Evolutionary conservation across 140 eudicot genomes (phyloP).

Genomic region (Flaveria floridana): DNA sequence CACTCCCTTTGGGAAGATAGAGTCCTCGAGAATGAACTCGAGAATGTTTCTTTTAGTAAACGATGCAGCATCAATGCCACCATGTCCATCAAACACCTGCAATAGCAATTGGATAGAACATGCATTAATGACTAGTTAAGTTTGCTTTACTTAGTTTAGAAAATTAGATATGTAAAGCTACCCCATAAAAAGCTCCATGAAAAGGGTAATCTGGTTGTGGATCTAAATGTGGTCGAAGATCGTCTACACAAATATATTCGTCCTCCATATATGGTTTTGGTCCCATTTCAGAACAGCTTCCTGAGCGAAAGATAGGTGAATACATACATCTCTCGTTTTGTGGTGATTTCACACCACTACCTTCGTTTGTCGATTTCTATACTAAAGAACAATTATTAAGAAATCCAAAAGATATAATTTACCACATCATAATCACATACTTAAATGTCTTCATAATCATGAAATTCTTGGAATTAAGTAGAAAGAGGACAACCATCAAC

Average conservation of each 20-base stretch:
- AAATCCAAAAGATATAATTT: background rate
- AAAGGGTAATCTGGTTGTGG: constrained; percentile 42
- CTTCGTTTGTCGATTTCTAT: constrained; percentile 21
- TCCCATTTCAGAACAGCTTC: constrained; percentile 84
- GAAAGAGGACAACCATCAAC: background rate
- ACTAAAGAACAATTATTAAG: background rate
- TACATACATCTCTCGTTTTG: constrained; percentile 44
- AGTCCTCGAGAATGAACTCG: constrained; percentile 21
- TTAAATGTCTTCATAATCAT: background rate
- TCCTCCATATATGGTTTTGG: constrained; percentile 87
- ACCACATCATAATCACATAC: constrained; percentile 13
- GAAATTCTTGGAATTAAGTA: background rate
- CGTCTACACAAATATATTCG: constrained; percentile 75
- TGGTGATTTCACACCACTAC: constrained; percentile 37
- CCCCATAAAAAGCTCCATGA: constrained; percentile 93
- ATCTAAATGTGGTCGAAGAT: constrained; percentile 57
- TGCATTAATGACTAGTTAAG: constrained; percentile 1
- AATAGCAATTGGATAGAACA: background rate
- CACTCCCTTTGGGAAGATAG: constrained; percentile 20
- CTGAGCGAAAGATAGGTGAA: constrained; percentile 66
- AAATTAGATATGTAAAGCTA: constrained; percentile 12
- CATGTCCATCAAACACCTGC: constrained; percentile 23
- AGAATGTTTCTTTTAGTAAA: constrained; percentile 24
- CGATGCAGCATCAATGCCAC: constrained; percentile 24
- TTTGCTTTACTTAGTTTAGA: background rate